Evolutionary conservation across 306 rosid species (phyloP).

Genomic region (Quercus cerris): DNA sequence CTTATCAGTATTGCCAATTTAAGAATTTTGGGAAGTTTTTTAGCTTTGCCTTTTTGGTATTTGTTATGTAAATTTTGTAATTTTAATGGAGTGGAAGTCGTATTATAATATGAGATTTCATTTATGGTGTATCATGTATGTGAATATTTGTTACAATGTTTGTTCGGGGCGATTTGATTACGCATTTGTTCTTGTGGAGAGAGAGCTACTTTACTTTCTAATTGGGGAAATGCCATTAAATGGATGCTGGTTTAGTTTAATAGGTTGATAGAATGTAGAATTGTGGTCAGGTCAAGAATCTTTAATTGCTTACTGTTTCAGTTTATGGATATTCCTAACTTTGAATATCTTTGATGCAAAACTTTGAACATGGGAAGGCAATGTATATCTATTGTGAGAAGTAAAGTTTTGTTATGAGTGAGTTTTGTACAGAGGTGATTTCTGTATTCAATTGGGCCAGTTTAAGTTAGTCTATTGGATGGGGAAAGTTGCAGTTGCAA

Average conservation of each 20-base stretch:
- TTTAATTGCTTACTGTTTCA: not conserved
- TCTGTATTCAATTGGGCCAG: not conserved
- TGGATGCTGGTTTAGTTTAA: not conserved
- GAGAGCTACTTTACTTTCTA: not conserved
- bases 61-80: not conserved
- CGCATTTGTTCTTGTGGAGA: not conserved
- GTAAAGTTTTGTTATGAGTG: slow-evolving; percentile 1
- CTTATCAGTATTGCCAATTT: not conserved
- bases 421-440: not conserved
- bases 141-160: not conserved
- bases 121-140: slow-evolving; percentile 19
- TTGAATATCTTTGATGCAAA: slow-evolving; percentile 7
- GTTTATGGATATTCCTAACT: slow-evolving; percentile 10
- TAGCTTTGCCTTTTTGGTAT: not conserved
- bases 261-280: slow-evolving; percentile 1
- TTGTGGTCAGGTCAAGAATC: not conserved
- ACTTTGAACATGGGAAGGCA: not conserved
- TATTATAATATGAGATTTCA: slow-evolving; percentile 9
- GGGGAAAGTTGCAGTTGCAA: slow-evolving; percentile 21
- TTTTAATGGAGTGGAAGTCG: slow-evolving; percentile 3
- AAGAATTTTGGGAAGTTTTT: not conserved
- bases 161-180: slow-evolving; percentile 8
- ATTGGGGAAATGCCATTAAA: not conserved
- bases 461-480: slow-evolving; percentile 14
- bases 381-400: not conserved